These are phyloP conservation scores for Lycium barbarum DNA, from an alignment of 257 asterid species.

Conservation along the genomic window DNA sequence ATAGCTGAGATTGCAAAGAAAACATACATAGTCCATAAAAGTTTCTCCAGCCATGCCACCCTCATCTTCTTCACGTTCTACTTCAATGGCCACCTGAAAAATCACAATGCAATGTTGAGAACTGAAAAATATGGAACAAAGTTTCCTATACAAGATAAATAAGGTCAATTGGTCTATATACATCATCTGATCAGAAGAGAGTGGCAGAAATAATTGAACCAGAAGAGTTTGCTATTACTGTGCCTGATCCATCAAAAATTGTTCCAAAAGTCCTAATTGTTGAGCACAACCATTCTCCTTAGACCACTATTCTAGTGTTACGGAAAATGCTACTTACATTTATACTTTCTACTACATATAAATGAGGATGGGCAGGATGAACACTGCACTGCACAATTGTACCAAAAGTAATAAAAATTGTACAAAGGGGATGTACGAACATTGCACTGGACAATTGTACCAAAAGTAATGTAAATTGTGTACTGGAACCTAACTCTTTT, in stretches of 20 bases:
- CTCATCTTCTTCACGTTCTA: constrained; percentile 98
- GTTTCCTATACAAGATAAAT: constrained; percentile 19
- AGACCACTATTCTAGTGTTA: constrained; percentile 10
- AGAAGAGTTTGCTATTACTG: constrained; percentile 22
- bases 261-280: not conserved
- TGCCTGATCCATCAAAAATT: constrained; percentile 8
- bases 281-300: constrained; percentile 18
- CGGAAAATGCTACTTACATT: not conserved
- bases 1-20: constrained; percentile 31
- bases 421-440: not conserved
- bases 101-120: constrained; percentile 32
- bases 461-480: not conserved
- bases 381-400: not conserved
- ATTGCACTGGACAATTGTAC: constrained; percentile 6
- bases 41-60: constrained; percentile 98
- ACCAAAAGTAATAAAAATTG: not conserved
- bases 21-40: constrained; percentile 82
- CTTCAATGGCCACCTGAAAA: constrained; percentile 86
- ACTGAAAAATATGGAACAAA: constrained; percentile 30
- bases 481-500: not conserved
- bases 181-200: constrained; percentile 19
- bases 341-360: not conserved
- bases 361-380: constrained; percentile 6
- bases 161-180: constrained; percentile 17
- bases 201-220: not conserved